These are phyloP conservation scores for Darksidea phi DNA, from an alignment of 495 filamentous ascomycete genomes.

Conservation along the genomic window DNA sequence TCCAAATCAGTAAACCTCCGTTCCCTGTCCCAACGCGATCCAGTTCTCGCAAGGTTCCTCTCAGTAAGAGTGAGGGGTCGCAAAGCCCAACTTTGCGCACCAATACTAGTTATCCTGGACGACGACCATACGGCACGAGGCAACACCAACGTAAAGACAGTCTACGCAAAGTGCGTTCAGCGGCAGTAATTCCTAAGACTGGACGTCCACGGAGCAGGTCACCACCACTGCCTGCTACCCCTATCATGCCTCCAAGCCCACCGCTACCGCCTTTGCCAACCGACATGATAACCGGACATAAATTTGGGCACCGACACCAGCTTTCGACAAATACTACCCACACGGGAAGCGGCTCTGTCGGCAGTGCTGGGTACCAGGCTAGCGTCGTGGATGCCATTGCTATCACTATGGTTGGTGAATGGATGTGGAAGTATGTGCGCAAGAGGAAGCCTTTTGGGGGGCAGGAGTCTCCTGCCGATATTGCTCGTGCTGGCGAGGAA, in stretches of 20 bases:
- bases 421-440: slow-evolving; percentile 99
- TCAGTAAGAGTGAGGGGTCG: slow-evolving; percentile 72
- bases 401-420: slow-evolving; percentile 97
- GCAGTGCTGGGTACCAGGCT: slow-evolving; percentile 63
- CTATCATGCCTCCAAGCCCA: slow-evolving; percentile 53
- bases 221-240: slow-evolving; percentile 34
- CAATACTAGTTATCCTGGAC: slow-evolving; percentile 27
- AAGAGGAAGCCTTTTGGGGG: slow-evolving; percentile 90
- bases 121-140: slow-evolving; percentile 26
- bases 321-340: slow-evolving; percentile 54
- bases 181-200: slow-evolving; percentile 63
- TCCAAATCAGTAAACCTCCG: slow-evolving; percentile 37
- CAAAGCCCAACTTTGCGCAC: slow-evolving; percentile 69
- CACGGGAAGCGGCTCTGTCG: slow-evolving; percentile 52
- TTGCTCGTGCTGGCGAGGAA: slow-evolving; percentile 49
- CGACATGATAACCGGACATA: slow-evolving; percentile 62
- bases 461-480: slow-evolving; percentile 59
- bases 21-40: slow-evolving; percentile 89
- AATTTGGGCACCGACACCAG: slow-evolving; percentile 50
- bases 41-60: slow-evolving; percentile 75
- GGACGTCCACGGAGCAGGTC: slow-evolving; percentile 36
- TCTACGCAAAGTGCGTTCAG: slow-evolving; percentile 80
- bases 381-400: slow-evolving; percentile 97
- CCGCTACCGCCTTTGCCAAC: slow-evolving; percentile 67
- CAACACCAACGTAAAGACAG: slow-evolving; percentile 51